Percentiles rank a stretch among this genome's conserved stretches.
These are phyloP conservation scores for Paraurostyla sp. DNA, from an alignment of 73 alveolate species.

Conservation along the genomic window DNA sequence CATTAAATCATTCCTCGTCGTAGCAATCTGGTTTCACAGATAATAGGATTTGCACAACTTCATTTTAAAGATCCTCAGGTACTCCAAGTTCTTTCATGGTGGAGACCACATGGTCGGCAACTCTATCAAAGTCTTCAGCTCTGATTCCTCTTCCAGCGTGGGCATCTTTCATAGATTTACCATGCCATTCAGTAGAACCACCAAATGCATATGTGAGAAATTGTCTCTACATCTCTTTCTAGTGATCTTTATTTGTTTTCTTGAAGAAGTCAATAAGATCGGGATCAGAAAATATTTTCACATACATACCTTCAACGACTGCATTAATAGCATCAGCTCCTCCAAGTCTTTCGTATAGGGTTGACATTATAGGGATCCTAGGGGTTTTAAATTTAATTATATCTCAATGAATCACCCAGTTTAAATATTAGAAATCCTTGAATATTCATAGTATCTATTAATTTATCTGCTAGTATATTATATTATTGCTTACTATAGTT, in stretches of 20 bases:
- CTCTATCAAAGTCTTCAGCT: conserved; percentile 61
- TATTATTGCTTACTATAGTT: no score
- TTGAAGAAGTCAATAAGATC: conserved; percentile 79
- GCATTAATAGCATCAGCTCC: conserved; percentile 75
- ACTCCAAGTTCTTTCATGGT: conserved; percentile 79
- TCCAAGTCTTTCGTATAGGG: conserved; percentile 82
- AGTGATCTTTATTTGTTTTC: conserved; percentile 73
- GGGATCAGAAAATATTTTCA: conserved; percentile 73
- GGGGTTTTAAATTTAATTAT: no score
- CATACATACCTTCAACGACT: conserved; percentile 77
- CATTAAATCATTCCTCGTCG: conserved; percentile 21
- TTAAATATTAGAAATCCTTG: no score
- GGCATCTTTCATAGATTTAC: conserved; percentile 78
- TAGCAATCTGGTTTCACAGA: conserved; percentile 63
- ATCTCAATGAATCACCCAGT: no score
- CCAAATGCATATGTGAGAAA: conserved; percentile 80
- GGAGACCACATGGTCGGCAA: conserved; percentile 68
- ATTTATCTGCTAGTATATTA: no score
- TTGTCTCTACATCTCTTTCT: conserved; percentile 43
- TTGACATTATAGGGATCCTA: not conserved
- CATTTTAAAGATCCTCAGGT: conserved; percentile 63
- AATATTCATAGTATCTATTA: no score
- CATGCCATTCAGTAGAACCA: conserved; percentile 75
- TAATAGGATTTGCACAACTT: conserved; percentile 68
- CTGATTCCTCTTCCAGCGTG: conserved; percentile 78